Conservation (phyloP, 257 asterid species). For the Orobanche coerulescens region DNA sequence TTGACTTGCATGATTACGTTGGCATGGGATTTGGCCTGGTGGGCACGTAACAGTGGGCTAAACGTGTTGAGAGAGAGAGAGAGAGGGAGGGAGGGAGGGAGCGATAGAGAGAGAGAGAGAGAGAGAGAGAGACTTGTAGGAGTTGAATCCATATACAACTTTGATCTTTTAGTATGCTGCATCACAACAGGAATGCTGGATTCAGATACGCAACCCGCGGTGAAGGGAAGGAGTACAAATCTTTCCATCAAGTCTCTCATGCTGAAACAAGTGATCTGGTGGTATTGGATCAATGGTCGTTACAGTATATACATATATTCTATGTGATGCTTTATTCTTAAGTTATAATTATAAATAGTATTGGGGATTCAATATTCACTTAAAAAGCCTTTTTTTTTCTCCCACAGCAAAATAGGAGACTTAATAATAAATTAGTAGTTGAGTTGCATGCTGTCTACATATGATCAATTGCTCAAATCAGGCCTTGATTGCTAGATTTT, state of each 20-base stretch:
- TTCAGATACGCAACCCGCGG: constrained; percentile 61
- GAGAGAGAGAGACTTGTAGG: constrained; percentile 30
- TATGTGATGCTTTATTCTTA: constrained; percentile 34
- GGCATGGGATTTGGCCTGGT: too few species aligned
- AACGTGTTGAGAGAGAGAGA: constrained; percentile 20
- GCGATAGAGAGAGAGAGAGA: not conserved
- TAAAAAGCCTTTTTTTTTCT: not conserved
- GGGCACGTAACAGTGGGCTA: too few species aligned
- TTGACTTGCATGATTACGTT: too few species aligned
- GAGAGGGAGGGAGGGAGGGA: constrained; percentile 17
- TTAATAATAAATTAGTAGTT: constrained; percentile 16
- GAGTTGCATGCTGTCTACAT: constrained; percentile 17
- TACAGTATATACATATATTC: constrained; percentile 17
- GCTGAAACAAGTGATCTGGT: constrained; percentile 15
- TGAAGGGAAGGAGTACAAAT: constrained; percentile 55
- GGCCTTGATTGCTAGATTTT: constrained; percentile 18
- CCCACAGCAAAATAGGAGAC: constrained; percentile 19
- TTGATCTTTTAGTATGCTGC: constrained; percentile 37
- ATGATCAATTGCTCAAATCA: not conserved
- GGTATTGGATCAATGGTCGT: constrained; percentile 26
- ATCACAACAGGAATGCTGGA: constrained; percentile 58
- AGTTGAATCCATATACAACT: constrained; percentile 23
- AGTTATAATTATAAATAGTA: constrained; percentile 39
- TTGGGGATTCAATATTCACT: constrained; percentile 34
- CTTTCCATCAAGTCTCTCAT: constrained; percentile 66